Conservation (phyloP, 2,329 filamentous ascomycete genomes). For the Fusarium sp. region DNA sequence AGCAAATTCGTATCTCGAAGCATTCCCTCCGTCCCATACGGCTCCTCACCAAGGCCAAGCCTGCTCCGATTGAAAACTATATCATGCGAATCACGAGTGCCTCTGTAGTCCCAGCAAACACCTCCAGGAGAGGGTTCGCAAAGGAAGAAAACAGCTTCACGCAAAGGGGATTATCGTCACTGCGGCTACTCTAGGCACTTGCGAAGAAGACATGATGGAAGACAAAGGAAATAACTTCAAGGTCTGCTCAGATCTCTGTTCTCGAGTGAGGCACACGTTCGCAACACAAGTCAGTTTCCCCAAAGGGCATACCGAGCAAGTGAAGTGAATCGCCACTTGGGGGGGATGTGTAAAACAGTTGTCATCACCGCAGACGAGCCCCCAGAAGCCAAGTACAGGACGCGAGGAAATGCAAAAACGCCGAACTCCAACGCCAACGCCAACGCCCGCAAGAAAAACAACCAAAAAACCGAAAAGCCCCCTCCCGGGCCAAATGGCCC, state of each 20-base stretch:
- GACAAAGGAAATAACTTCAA: background rate
- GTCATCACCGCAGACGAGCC: constrained; percentile 39
- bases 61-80: constrained; percentile 67
- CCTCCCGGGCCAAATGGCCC: background rate
- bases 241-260: constrained; percentile 62
- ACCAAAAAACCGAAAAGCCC: background rate
- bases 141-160: constrained; percentile 32
- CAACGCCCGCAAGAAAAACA: background rate
- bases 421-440: background rate
- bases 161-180: constrained; percentile 45
- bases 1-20: constrained; percentile 25
- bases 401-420: background rate
- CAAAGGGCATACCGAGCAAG: constrained; percentile 17
- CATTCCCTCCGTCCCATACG: background rate
- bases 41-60: constrained; percentile 39
- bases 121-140: background rate
- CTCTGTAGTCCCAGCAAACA: background rate
- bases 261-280: constrained; percentile 46
- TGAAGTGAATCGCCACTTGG: constrained; percentile 19
- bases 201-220: background rate
- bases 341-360: too few species aligned
- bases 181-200: constrained; percentile 44
- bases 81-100: constrained; percentile 46
- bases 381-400: background rate
- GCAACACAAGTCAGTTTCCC: constrained; percentile 17